These are phyloP conservation scores for Mycena olivaceomarginata DNA, from an alignment of 768 basidiomycete genomes.

Conservation along the genomic window DNA sequence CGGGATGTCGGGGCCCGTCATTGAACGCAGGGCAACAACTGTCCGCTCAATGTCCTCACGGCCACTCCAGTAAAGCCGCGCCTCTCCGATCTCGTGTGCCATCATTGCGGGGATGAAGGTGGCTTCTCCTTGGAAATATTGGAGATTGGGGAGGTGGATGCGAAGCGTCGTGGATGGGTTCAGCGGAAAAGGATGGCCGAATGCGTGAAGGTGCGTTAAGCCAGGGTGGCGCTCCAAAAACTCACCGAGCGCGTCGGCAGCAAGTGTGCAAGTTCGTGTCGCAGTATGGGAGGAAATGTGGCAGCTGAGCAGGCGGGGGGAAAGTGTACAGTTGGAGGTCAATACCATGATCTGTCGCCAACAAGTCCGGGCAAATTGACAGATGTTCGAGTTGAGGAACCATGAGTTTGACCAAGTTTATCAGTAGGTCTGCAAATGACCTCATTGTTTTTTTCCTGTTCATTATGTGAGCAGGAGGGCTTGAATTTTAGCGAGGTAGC, in stretches of 20 bases:
- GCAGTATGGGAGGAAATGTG: conserved; percentile 5
- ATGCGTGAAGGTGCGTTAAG: conserved; percentile 13
- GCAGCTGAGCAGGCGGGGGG: conserved; percentile 17
- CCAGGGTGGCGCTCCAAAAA: conserved; percentile 24
- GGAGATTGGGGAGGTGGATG: not conserved
- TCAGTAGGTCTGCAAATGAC: conserved; percentile 8
- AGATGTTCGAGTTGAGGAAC: conserved; percentile 22
- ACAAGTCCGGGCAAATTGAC: conserved; percentile 7
- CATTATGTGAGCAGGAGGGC: not conserved
- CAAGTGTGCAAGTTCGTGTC: conserved; percentile 10
- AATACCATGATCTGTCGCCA: conserved; percentile 5
- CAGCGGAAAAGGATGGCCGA: not conserved
- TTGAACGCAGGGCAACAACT: conserved; percentile 10
- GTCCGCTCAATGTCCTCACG: conserved; percentile 15
- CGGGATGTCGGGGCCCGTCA: conserved; percentile 15
- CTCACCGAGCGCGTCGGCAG: conserved; percentile 10
- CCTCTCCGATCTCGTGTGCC: conserved; percentile 5
- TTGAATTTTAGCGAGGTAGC: conserved; percentile 1
- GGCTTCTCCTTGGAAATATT: conserved; percentile 1
- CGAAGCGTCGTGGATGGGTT: conserved; percentile 1
- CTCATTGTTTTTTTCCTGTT: not conserved
- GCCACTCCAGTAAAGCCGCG: conserved; percentile 21
- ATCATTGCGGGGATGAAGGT: conserved; percentile 8
- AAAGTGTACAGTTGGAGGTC: conserved; percentile 16
- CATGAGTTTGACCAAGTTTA: conserved; percentile 17